phyloP scores from a whole-genome alignment of 768 basidiomycete species.

The Artomyces pyxidatus region DNA sequence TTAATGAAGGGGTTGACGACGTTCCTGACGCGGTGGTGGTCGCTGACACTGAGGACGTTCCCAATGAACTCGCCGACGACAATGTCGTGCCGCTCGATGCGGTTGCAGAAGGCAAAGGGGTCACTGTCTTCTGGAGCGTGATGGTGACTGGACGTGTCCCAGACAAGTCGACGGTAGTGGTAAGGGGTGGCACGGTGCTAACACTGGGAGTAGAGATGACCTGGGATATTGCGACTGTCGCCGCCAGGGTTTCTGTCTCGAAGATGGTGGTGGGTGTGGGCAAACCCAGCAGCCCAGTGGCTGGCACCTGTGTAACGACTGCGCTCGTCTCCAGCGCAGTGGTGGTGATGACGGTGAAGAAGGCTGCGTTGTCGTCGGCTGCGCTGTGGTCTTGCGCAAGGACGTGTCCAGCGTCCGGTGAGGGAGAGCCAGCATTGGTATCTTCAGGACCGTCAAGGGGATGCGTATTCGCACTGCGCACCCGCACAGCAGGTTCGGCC shows the following conservation, averaged over 20 bases:
- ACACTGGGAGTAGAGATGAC: neutral
- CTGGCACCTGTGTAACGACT: neutral
- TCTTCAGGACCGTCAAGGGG: too few relatives aligned
- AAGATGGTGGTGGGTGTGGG: neutral
- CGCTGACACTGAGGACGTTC: neutral
- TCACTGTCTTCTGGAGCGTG: neutral
- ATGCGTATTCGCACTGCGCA: neutral
- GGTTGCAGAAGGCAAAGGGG: neutral
- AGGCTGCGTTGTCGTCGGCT: neutral
- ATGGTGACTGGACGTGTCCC: neutral
- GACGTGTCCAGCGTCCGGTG: neutral
- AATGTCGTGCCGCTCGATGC: neutral
- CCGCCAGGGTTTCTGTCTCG: neutral
- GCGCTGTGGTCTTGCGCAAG: neutral
- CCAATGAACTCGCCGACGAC: neutral
- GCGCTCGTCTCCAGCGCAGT: neutral
- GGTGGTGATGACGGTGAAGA: neutral
- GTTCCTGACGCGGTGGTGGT: neutral
- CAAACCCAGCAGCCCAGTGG: neutral
- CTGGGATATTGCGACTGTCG: neutral
- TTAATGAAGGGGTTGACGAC: neutral
- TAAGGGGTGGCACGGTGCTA: neutral
- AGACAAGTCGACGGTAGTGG: neutral
- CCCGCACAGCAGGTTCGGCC: constrained; percentile 11
- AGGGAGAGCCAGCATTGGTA: neutral